Base-by-base conservation (phyloP, 495 filamentous ascomycete genomes). In the Xeromyces bisporus region DNA sequence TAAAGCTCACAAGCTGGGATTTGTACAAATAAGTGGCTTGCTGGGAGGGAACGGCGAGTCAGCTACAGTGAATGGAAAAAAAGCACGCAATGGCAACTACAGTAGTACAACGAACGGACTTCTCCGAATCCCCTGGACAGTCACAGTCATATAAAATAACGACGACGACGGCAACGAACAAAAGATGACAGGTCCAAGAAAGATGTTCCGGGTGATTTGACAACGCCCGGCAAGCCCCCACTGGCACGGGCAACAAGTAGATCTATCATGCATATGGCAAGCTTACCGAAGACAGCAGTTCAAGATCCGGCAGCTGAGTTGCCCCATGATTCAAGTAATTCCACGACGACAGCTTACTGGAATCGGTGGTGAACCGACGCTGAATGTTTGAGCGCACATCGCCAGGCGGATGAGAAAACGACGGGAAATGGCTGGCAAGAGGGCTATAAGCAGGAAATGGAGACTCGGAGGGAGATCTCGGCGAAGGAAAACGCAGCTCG, bases 361-460 rank as follows among this genome's bases (percentile, higher is more conserved):
- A 78, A 44, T 89, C 82, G 16, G 84, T 89, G 34, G 89, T 97
- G 62, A 94, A 94, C 37, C 89, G 77, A 52, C 89, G 78, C 54
- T 85, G 81, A 40, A 93, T 61, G 39, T 73, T 75, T 25, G 67
- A 66, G 51, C 84, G 69, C 31, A 67, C 64, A 40, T 83, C 78
- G 40, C 65, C 68, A 21, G 53, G 46, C 7, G 62, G 65, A 28
- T 58, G 58, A 41, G 66, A 65, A 36, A 66, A 65, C 15, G 60
- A 62, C 29, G 69, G 58, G 39, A 71, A 59, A 50, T 71, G 71
- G 46, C 70, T 71, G 42, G 75, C 72, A 28, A 81, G 70, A 38
- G 78, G 68, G 33, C 67, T 73, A 55, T 83, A 73, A 30, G 72
- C 71, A 33, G 69, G 69, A 47, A 79, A 80, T 32, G 72, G 64